These are phyloP conservation scores for Podaxis sp. DNA, from an alignment of 768 basidiomycete species.

Conservation along the genomic window DNA sequence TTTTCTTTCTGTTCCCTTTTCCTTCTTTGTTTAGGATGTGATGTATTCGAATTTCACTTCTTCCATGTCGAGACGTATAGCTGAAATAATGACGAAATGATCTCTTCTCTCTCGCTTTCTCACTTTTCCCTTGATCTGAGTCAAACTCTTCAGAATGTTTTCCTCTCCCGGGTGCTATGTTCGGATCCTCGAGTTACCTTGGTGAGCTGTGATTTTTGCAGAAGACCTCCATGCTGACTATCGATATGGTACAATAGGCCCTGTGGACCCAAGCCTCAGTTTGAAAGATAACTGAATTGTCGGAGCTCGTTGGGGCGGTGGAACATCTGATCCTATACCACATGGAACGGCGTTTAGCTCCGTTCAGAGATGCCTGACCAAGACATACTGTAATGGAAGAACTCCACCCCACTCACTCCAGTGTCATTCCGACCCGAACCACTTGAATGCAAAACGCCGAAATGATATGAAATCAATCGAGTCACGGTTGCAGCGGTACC, in stretches of 20 bases:
- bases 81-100: conserved; percentile 9
- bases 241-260: no score
- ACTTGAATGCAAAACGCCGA: not conserved
- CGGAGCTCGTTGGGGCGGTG: no score
- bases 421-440: not conserved
- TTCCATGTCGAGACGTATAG: not conserved
- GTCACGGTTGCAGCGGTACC: not conserved
- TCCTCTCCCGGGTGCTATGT: not conserved
- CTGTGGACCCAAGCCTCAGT: not conserved
- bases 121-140: not conserved
- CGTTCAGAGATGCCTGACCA: no score
- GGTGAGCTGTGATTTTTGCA: no score
- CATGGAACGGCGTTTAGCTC: no score
- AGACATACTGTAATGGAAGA: no score
- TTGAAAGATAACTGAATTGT: not conserved
- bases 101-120: conserved; percentile 9
- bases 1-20: not conserved
- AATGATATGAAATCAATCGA: not conserved
- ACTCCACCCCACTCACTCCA: no score
- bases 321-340: no score
- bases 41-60: not conserved
- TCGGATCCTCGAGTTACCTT: no score
- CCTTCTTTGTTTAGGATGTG: not conserved
- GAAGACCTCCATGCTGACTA: no score
- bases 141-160: not conserved